Base-by-base conservation (phyloP, 305 asterid genomes). In the Fraxinus xanthoxyloides region DNA sequence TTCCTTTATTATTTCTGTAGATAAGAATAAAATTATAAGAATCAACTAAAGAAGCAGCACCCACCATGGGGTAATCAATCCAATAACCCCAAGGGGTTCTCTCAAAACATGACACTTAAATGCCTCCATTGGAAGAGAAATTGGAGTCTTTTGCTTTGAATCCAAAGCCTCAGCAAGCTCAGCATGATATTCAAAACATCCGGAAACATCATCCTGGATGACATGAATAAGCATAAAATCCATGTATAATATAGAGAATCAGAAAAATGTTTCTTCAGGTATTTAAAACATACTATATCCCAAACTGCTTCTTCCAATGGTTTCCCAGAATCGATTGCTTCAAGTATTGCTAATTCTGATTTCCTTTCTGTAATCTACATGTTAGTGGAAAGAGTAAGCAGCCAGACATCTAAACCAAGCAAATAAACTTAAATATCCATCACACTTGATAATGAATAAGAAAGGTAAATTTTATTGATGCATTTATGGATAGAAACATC, bases 71-170 rank as follows among this genome's bases (percentile, higher is more conserved):
- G 98, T 96, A 80, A 96, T 96, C 89, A 96, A 83, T 77, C 98
- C 99, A 88, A 94, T 97, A 15, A 96, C 98, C 17, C 99, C 99
- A 72, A 96, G 78, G 79, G 99, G 97, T 84, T 94, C 99, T 91
- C 86, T 93, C 32, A 93, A 69, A 87, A 93, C 88, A 87, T 92
- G 94, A 82, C 92, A 90, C 74, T 91, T 93, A 84, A 91, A 93
- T 79, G 97, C 79, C 13, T 94, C 98, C 94, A 88, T 65, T 31
- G 98, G 98, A 78, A 96, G 90, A 80, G 97, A 51, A 83, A 96
- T 80, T 7, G 93, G 98, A 82, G 86, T 63, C 84, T 88, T 91
- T 77, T 91, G 95, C 89, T 88, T 88, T 54, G 90, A 84, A 87
- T 96, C 99, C 90, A 96, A 87, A 82, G 88, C 93, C 88, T 94